Conservation (phyloP, 2,329 filamentous ascomycete species). For the Zelopaecilomyces penicillatus region DNA sequence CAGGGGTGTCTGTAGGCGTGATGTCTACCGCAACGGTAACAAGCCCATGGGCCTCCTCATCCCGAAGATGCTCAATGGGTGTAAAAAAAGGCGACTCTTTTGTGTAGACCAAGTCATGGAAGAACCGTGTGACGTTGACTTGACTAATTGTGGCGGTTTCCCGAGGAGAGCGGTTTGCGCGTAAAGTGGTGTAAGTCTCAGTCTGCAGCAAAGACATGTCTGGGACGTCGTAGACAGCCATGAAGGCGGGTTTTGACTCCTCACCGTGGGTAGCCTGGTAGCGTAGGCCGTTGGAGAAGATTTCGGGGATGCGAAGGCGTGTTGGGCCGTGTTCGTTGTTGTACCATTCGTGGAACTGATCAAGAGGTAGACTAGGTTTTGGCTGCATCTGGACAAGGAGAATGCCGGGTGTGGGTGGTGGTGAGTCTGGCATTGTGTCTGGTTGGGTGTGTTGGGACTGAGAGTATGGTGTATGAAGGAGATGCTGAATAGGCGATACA, state of each 20-base stretch:
- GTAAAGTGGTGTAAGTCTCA: slow-evolving; percentile 59
- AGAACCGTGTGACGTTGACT: slow-evolving; percentile 57
- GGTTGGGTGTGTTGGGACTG: no score
- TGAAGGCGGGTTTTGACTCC: slow-evolving; percentile 56
- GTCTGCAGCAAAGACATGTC: slow-evolving; percentile 64
- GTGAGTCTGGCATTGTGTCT: no score
- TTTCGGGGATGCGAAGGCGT: slow-evolving; percentile 65
- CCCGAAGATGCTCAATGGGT: slow-evolving; percentile 50
- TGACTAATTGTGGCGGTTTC: slow-evolving; percentile 47
- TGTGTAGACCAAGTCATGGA: slow-evolving; percentile 59
- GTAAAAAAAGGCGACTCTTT: slow-evolving; percentile 48
- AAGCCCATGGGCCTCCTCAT: slow-evolving; percentile 49
- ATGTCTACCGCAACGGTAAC: slow-evolving; percentile 56
- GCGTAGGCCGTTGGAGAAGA: slow-evolving; percentile 68
- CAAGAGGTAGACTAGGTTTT: slow-evolving; percentile 51
- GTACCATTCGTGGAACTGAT: slow-evolving; percentile 86
- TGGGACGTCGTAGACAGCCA: slow-evolving; percentile 75
- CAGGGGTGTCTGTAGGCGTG: slow-evolving; percentile 40
- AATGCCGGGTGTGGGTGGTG: slow-evolving; percentile 47
- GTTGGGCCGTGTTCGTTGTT: slow-evolving; percentile 86
- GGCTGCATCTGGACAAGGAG: slow-evolving; percentile 86
- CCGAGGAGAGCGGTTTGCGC: slow-evolving; percentile 46
- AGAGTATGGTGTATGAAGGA: no score
- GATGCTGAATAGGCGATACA: no score
- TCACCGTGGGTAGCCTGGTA: slow-evolving; percentile 60